Base-by-base conservation (phyloP, 345 rosid genomes). In the Arabidopsis suecica region DNA sequence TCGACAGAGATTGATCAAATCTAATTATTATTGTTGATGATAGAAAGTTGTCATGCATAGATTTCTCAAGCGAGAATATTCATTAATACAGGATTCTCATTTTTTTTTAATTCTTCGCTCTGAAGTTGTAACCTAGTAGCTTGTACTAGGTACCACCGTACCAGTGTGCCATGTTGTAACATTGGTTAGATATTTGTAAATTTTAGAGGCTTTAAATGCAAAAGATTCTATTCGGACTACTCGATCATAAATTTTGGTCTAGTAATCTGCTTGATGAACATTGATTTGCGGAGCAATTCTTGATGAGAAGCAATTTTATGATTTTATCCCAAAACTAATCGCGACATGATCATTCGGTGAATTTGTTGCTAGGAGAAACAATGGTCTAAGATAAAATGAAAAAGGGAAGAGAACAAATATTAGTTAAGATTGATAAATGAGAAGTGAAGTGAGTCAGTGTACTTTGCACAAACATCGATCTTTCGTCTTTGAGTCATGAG, bases 1-100 rank as follows among this genome's bases (percentile, higher is more conserved):
- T 62, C 34, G 54, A 72, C 66, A 61, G 30, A 62, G 62, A 51
- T 51, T 72, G 44, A 53, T 32, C 53, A 73, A 53, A 62, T 73
- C 45, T 53, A 32, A 32, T 45, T 62, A 63, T 53, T 34, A 18
- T 56, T 72, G 62, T 53, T 72, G 69, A 55, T 62, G 36, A 62
- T 12, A 37, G 41, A 72, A 61, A 61, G 20, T 53, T 13, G 13
- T 3, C 12, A 34, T 60, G 50, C 48, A 14, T 48, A 36, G 44
- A 72, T 61, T 61, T 50, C 32, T 38, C 37, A 25, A 50, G 20
- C 5, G 6, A 45, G 6, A 45, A 2, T 25, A 28, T 70, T 32
- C 56, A 69, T 18, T 69, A n/a, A 42, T 18, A 41, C 44, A 55
- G 33, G 13, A 41, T 53, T 9, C 23, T 13, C 16, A 28, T 28